Evolutionary conservation across 2,329 filamentous ascomycete genomes (phyloP), one percentile per base, ranked within the genome.

Genomic region (Apiospora marii): DNA sequence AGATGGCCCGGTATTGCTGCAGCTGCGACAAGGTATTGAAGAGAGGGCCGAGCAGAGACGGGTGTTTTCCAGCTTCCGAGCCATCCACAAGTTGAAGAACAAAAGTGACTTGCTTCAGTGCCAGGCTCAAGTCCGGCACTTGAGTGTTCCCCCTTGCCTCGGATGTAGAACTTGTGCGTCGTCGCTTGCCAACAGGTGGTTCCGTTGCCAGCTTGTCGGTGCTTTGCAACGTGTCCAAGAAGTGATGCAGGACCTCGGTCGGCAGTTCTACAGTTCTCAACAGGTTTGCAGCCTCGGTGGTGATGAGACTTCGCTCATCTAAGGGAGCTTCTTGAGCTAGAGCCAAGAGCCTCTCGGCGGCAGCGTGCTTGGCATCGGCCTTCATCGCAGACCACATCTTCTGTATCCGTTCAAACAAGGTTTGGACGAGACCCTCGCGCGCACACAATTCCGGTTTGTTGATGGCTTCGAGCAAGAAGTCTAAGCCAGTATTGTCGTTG

Each of bases 1-100:
- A 91, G 72, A 96, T 90, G 37, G 91, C 89, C 80, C 94, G 93
- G 80, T 96, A 93, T 74, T 94, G 92, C 77, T 97, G 95, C 34
- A 99, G 87, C 78, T 97, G 94, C 6, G 92, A 92, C n/a, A 99
- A 88, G 0, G 94, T 89, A 72, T 92, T 91, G 84, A 98, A 99
- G 4, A 99, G 86, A 41, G 90, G 91, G 73, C 91, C 91, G 7
- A 98, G 87, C 51, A 99, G 86, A 78, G 94, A 90, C 0, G 93
- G 90, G 80, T 97, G 93, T 43, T 90, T 88, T 72, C 91, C 91
- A 0, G 94, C 93, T 67, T 91, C 89, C 3, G 95, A 96, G 68
- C 90, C 90, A 79, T 98, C 95, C 22, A 98, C 90, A 37, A 98
- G 84, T 81, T 98, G 95, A 49, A 98, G 86, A 14, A 98, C 93